phyloP scores from a whole-genome alignment of 352 stramenopile genomes.

The Phytophthora pseudosyringae region DNA sequence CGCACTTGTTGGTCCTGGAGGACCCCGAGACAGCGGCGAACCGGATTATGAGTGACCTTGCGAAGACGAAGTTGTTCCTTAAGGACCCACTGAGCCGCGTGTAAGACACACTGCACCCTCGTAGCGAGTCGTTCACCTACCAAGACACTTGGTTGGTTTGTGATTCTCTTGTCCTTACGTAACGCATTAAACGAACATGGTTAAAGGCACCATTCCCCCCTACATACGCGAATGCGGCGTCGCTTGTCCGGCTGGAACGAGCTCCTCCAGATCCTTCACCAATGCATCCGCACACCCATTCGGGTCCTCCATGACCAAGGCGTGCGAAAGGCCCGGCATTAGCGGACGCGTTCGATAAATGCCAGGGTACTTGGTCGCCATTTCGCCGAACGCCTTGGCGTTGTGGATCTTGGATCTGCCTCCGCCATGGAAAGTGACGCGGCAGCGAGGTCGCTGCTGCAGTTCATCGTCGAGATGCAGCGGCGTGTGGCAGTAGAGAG shows the following conservation, averaged over 20 bases:
- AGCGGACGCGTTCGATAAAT: slow-evolving; percentile 39
- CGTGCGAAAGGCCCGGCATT: slow-evolving; percentile 47
- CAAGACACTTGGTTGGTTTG: not conserved
- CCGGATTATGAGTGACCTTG: slow-evolving; percentile 42
- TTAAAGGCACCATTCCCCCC: not conserved
- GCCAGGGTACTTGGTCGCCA: slow-evolving; percentile 37
- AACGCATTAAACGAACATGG: not conserved
- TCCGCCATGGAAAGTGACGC: slow-evolving; percentile 48
- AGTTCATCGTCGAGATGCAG: slow-evolving; percentile 38
- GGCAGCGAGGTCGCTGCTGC: slow-evolving; percentile 36
- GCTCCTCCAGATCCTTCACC: slow-evolving; percentile 32
- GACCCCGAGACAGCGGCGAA: slow-evolving; percentile 31
- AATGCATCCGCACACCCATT: slow-evolving; percentile 41
- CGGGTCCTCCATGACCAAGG: slow-evolving; percentile 56
- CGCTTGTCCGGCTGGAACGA: slow-evolving; percentile 6
- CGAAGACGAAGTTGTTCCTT: slow-evolving; percentile 11
- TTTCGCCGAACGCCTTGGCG: slow-evolving; percentile 29
- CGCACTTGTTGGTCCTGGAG: slow-evolving; percentile 48
- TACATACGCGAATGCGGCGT: not conserved
- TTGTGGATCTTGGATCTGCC: slow-evolving; percentile 50
- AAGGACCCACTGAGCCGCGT: slow-evolving; percentile 13
- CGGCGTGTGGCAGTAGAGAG: slow-evolving; percentile 45
- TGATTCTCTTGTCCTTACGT: not conserved
- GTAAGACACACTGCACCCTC: not conserved
- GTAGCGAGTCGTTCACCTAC: not conserved